Evolutionary conservation across 2,329 filamentous ascomycete species (phyloP), one percentile per base, ranked within the genome.

Genomic region (Penicillium vulpinum): DNA sequence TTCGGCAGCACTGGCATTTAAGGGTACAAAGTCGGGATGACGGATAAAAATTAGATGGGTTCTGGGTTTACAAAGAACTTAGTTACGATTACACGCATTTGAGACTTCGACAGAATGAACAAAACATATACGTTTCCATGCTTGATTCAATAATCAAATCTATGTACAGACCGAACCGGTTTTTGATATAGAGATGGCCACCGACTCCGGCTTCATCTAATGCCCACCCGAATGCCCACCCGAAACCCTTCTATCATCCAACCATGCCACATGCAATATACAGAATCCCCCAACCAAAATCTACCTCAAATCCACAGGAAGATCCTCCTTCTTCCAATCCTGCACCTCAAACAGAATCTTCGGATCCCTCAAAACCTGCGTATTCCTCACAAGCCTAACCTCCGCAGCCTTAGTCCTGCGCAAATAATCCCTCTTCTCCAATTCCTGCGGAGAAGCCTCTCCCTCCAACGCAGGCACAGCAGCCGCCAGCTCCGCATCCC

Each of bases 331-430:
- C 41, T 47, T 58, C 71, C 77, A 73, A 44, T 71, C 72, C 68
- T 73, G 57, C 71, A 88, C 87, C 61, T 79, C 78, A 75, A 92
- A 88, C 63, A 84, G 80, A 10, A 88, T 75, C 41, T 82, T 75
- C 11, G 92, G 92, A 58, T 85, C 75, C 51, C 86, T 79, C 71
- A 97, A 72, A 60, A 87, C 86, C 53, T 80, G 81, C 57, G 90
- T 76, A 71, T 93, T 91, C 65, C 91, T 82, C 51, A 95, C 88
- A 39, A 97, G 81, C 71, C 88, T 86, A 63, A 99, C 83, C 78
- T 99, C 94, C 8, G 91, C 88, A n/a, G 92, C 92, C 75, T 92
- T 91, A 56, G 89, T 94, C 70, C 83, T 80, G 51, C 88, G 81
- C 61, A 94, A 75, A 73, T 90, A 86, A 66, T 83, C 75, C 65